A percentile compares a stretch with the other conserved stretches of the same genome.
phyloP scores from a whole-genome alignment of 805 yeast species.

The Komagataella populi region DNA sequence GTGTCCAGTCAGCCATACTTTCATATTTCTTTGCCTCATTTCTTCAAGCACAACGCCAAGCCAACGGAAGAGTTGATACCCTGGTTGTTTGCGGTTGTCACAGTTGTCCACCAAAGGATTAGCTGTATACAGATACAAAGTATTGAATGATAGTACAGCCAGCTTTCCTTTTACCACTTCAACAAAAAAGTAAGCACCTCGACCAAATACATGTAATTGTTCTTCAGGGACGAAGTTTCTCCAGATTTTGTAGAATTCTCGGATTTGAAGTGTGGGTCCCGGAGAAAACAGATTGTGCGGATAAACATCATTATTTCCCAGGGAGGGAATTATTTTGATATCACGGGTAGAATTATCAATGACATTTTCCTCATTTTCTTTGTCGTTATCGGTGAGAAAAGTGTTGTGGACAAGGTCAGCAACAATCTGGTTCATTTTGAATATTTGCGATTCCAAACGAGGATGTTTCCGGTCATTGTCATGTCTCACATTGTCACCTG shows the following conservation, averaged over 20 bases:
- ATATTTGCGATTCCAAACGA: constrained; percentile 58
- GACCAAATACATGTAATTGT: constrained; percentile 60
- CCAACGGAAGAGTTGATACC: constrained; percentile 68
- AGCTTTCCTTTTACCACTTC: constrained; percentile 73
- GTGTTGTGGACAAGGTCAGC: constrained; percentile 35
- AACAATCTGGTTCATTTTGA: constrained; percentile 51
- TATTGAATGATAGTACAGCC: constrained; percentile 70
- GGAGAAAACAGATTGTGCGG: constrained; percentile 80
- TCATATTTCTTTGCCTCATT: constrained; percentile 58
- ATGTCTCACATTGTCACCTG: constrained; percentile 81
- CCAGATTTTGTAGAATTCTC: constrained; percentile 70
- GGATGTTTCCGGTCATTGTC: constrained; percentile 69
- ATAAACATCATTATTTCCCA: constrained; percentile 82
- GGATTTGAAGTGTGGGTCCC: constrained; percentile 81
- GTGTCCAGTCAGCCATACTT: constrained; percentile 82
- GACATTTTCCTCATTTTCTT: constrained; percentile 2
- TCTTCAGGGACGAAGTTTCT: constrained; percentile 58
- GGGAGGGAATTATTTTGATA: constrained; percentile 44
- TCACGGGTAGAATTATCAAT: constrained; percentile 15
- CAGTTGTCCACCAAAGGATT: constrained; percentile 81
- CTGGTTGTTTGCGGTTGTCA: constrained; percentile 61
- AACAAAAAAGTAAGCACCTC: constrained; percentile 61
- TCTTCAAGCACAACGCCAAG: constrained; percentile 62
- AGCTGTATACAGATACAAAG: constrained; percentile 58
- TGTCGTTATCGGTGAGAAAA: constrained; percentile 34